phyloP scores from a whole-genome alignment of 2,329 filamentous ascomycete genomes.

The Diaporthe ilicicola region DNA sequence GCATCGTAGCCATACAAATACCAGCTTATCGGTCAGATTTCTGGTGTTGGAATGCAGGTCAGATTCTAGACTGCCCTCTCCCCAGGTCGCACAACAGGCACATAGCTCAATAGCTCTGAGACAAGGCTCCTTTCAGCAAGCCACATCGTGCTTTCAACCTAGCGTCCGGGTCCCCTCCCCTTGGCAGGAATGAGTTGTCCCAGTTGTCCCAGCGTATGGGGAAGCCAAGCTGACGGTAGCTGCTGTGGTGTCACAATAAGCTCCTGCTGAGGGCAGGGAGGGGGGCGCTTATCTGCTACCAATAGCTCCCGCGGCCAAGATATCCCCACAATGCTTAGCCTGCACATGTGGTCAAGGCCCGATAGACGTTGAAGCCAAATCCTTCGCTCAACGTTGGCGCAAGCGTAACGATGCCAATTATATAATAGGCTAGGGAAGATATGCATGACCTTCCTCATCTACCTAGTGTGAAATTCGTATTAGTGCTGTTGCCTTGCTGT shows the following conservation, averaged over 20 bases:
- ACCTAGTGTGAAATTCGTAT: no score
- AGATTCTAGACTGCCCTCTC: slow-evolving; percentile 3
- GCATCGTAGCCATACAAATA: slow-evolving; percentile 6
- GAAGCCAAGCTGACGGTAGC: slow-evolving; percentile 20
- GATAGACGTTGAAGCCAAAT: background rate
- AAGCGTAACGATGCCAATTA: background rate
- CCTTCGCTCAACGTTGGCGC: background rate
- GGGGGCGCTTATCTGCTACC: slow-evolving; percentile 16
- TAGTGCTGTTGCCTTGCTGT: no score
- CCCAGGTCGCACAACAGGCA: slow-evolving; percentile 6
- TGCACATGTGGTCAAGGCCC: background rate
- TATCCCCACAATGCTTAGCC: slow-evolving; percentile 24
- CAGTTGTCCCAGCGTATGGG: background rate
- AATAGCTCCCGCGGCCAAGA: slow-evolving; percentile 21
- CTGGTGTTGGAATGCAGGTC: slow-evolving; percentile 3
- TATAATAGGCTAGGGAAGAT: background rate
- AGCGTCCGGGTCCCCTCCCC: slow-evolving; percentile 8
- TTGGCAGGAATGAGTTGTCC: slow-evolving; percentile 15
- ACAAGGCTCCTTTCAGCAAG: slow-evolving; percentile 11
- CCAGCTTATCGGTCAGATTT: slow-evolving; percentile 11
- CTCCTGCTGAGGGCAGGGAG: background rate
- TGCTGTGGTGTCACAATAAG: slow-evolving; percentile 5
- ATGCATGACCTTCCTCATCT: background rate
- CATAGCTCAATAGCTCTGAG: slow-evolving; percentile 1
- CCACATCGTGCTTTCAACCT: background rate